Evolutionary conservation across 495 filamentous ascomycete genomes (phyloP).

Genomic region (Tuber indicum): DNA sequence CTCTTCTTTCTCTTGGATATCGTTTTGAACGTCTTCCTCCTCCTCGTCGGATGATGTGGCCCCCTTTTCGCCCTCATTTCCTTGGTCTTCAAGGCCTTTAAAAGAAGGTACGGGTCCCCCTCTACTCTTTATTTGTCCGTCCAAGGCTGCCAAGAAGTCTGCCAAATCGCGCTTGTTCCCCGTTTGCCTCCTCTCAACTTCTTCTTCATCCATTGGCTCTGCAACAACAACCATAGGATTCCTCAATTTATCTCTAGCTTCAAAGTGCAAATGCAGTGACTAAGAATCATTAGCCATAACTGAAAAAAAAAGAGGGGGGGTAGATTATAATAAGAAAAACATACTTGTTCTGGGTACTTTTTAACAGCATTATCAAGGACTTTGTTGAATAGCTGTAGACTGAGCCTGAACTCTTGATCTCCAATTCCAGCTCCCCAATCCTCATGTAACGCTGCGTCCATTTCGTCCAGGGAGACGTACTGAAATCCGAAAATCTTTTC

Average conservation of each 20-base stretch:
- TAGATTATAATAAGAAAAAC: slow-evolving; percentile 16
- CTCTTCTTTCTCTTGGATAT: slow-evolving; percentile 32
- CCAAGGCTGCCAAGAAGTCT: slow-evolving; percentile 49
- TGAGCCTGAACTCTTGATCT: slow-evolving; percentile 79
- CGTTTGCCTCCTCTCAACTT: slow-evolving; percentile 68
- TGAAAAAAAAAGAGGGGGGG: background rate
- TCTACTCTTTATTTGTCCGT: slow-evolving; percentile 15
- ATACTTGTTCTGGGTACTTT: slow-evolving; percentile 59
- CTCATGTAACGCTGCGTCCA: slow-evolving; percentile 81
- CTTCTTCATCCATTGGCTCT: slow-evolving; percentile 67
- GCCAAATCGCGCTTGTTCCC: slow-evolving; percentile 56
- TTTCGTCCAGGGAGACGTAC: slow-evolving; percentile 76
- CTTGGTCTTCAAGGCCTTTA: slow-evolving; percentile 23
- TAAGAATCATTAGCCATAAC: slow-evolving; percentile 41
- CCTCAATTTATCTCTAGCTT: slow-evolving; percentile 56
- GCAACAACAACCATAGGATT: slow-evolving; percentile 85
- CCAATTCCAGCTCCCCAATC: slow-evolving; percentile 59
- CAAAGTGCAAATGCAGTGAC: slow-evolving; percentile 80
- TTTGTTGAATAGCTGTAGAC: slow-evolving; percentile 69
- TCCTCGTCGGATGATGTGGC: background rate
- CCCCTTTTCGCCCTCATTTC: slow-evolving; percentile 33
- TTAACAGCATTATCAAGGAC: slow-evolving; percentile 64
- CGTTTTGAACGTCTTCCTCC: slow-evolving; percentile 31
- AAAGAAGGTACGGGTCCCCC: slow-evolving; percentile 13
- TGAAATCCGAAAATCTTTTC: slow-evolving; percentile 96